Base-by-base conservation (phyloP, 1,284 basidiomycete genomes). In the Phlebopus sp. region DNA sequence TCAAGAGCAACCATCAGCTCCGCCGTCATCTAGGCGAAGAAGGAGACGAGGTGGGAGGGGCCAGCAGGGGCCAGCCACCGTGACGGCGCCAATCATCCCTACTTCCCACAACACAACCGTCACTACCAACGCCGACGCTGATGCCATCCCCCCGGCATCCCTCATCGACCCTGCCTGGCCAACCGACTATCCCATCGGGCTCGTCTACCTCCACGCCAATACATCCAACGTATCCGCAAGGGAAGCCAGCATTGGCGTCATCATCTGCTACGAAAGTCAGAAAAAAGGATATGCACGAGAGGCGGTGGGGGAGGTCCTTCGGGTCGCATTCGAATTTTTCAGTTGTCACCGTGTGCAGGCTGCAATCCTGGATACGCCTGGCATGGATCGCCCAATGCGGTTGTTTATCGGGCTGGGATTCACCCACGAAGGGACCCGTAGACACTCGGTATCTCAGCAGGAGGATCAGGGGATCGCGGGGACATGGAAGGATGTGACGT, bases 301-400 rank as follows among this genome's bases (percentile, higher is more conserved):
- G 39, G 77, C 75, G 2, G 59, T 80, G 18, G 62, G 67, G n/a
- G 63, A 69, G 44, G 73, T 72, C 13, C 57, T 81, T 9, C 58
- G 69, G 11, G 67, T 70, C 49, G 80, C 76, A 3, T 81, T 86
- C 57, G 64, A 72, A 5, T 68, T 71, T 1, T 58, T 70, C 30
- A 54, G 66, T 3, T 77, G 75, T 51, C 82, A 84, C 54, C 77
- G 83, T 42, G 69, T 84, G 3, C 80, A 81, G 53, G 77, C 74
- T 0, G 66, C 71, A 8, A 56, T 83, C n/a, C 60, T 77, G 6
- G 70, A 76, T 39, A 60, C 67, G 32, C 57, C 66, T 8, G 60
- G 59, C 23, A 76, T 73, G 50, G 67, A 76, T 25, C 59, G 59
- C 25, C 69, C 69, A 0, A 50, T 76, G 15, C 66, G 64, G 14